phyloP scores from a whole-genome alignment of 1,284 basidiomycete species.

The Cystobasidiaceae sp. region DNA sequence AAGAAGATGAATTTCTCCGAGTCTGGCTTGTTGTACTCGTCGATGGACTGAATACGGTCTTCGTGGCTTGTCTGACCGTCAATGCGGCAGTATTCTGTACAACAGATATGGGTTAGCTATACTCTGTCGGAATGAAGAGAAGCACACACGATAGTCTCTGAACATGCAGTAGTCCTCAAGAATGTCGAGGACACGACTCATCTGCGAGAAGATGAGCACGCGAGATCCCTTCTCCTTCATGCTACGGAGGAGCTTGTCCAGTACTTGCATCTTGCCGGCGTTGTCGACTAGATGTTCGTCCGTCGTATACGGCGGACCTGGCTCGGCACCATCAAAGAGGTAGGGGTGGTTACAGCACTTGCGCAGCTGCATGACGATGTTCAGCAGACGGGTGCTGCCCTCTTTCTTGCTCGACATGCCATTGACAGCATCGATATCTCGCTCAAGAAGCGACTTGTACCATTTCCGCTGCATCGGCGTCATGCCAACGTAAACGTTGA shows the following conservation, averaged over 20 bases:
- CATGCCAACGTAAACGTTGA: conserved; percentile 96
- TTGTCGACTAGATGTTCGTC: conserved; percentile 95
- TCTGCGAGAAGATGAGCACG: conserved; percentile 96
- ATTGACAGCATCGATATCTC: conserved; percentile 98
- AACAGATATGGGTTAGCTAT: not conserved
- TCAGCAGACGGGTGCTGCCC: conserved; percentile 94
- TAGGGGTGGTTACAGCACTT: conserved; percentile 59
- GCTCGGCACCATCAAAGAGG: conserved; percentile 86
- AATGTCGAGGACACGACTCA: conserved; percentile 93
- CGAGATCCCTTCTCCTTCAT: conserved; percentile 92
- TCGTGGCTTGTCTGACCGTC: conserved; percentile 95
- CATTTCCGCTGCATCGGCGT: conserved; percentile 98
- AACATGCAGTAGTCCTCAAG: conserved; percentile 97
- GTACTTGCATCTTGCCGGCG: conserved; percentile 94
- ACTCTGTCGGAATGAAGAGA: conserved; percentile 33
- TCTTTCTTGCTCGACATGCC: conserved; percentile 79
- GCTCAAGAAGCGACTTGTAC: conserved; percentile 93
- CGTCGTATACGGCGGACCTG: conserved; percentile 95
- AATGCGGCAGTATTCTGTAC: conserved; percentile 87
- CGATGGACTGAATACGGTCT: conserved; percentile 90
- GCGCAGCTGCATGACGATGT: conserved; percentile 96
- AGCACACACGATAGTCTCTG: conserved; percentile 68
- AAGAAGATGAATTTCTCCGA: conserved; percentile 97
- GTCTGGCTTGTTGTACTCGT: conserved; percentile 93
- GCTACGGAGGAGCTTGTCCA: conserved; percentile 82